Evolutionary conservation across 768 basidiomycete species (phyloP).

Genomic region (Russula sp.): DNA sequence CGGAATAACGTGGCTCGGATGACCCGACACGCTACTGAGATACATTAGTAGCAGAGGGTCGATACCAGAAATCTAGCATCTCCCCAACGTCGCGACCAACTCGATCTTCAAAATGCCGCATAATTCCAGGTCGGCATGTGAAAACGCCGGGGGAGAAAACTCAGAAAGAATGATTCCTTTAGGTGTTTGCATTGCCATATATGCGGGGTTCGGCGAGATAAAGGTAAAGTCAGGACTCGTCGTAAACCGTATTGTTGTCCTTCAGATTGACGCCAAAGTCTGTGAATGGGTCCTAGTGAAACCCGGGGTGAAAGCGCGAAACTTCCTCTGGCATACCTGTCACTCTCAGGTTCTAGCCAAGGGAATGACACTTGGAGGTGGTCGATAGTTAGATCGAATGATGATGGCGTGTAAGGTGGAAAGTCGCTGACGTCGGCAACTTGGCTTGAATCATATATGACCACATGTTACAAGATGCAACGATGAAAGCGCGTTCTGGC

Average conservation of each 20-base stretch:
- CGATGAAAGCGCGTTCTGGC: too few species aligned
- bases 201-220: not conserved
- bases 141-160: not conserved
- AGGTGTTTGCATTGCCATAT: not conserved
- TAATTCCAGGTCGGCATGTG: not conserved
- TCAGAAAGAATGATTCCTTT: too few species aligned
- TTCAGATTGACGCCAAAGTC: not conserved
- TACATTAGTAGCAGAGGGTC: not conserved
- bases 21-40: not conserved
- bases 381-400: too few species aligned
- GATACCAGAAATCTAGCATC: not conserved
- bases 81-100: not conserved
- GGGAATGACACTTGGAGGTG: too few species aligned
- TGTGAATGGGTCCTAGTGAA: too few species aligned
- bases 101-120: not conserved
- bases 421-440: too few species aligned
- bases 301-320: too few species aligned
- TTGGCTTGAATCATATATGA: too few species aligned
- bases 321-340: not conserved
- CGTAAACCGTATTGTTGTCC: not conserved
- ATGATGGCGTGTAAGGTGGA: too few species aligned
- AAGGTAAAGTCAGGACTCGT: slow-evolving; percentile 1
- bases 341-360: too few species aligned
- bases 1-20: not conserved
- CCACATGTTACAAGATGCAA: too few species aligned